Evolutionary conservation across 441 rosid genomes (phyloP).

Genomic region (Isatis lusitanica): DNA sequence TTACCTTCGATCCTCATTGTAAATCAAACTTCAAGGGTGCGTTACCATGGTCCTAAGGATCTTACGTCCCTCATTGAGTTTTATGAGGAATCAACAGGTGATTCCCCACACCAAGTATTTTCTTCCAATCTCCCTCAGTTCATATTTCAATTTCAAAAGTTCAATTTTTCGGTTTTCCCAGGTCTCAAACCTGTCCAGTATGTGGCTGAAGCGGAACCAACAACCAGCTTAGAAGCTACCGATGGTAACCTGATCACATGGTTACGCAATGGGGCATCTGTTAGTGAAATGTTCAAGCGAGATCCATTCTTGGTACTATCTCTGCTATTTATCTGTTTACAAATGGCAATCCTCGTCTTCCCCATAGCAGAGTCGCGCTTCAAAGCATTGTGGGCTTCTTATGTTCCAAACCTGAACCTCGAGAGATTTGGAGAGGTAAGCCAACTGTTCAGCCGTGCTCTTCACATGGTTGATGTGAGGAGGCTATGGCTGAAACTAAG

Average conservation of each 20-base stretch:
- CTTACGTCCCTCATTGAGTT: slow-evolving; percentile 60
- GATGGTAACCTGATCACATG: slow-evolving; percentile 35
- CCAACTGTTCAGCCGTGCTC: slow-evolving; percentile 60
- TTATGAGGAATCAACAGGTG: slow-evolving; percentile 71
- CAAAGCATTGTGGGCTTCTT: slow-evolving; percentile 58
- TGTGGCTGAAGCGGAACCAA: slow-evolving; percentile 42
- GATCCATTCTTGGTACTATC: slow-evolving; percentile 67
- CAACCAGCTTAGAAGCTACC: slow-evolving; percentile 6
- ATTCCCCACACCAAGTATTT: background rate
- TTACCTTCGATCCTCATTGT: slow-evolving; percentile 68
- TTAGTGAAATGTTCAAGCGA: slow-evolving; percentile 44
- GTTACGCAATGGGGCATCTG: slow-evolving; percentile 36
- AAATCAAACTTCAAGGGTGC: slow-evolving; percentile 57
- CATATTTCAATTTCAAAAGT: background rate
- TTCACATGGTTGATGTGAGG: slow-evolving; percentile 77
- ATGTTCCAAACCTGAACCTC: slow-evolving; percentile 67
- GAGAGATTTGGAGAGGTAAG: slow-evolving; percentile 81
- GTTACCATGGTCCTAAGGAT: slow-evolving; percentile 59
- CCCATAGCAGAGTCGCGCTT: slow-evolving; percentile 50
- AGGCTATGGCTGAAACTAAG: slow-evolving; percentile 72
- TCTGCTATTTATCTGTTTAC: slow-evolving; percentile 50
- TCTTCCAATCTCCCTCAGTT: background rate
- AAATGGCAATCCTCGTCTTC: slow-evolving; percentile 45
- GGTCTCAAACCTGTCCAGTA: slow-evolving; percentile 54
- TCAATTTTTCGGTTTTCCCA: background rate